A percentile compares a stretch with the other conserved stretches of the same genome.
Conservation (phyloP, 2,329 filamentous ascomycete species). For the Phaeoacremonium minimum region DNA sequence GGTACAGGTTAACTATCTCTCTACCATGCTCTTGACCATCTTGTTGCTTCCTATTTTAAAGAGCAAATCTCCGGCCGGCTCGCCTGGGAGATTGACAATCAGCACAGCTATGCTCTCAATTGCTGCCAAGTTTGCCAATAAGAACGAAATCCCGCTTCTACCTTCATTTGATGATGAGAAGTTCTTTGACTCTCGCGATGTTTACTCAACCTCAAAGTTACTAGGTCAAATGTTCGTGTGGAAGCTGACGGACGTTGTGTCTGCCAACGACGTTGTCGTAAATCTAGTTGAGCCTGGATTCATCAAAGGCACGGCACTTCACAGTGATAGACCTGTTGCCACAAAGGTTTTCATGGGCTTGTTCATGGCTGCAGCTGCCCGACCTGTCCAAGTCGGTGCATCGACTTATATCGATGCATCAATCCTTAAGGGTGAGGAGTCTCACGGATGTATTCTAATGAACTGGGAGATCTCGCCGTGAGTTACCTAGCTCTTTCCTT, state of each 20-base stretch:
- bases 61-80: slow-evolving; percentile 12
- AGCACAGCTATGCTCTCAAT: slow-evolving; percentile 21
- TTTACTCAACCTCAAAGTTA: slow-evolving; percentile 18
- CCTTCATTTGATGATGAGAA: slow-evolving; percentile 22
- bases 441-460: slow-evolving; percentile 27
- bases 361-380: too few relatives aligned
- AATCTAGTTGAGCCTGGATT: slow-evolving; percentile 29
- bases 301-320: slow-evolving; percentile 22
- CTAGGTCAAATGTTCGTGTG: slow-evolving; percentile 22
- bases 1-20: slow-evolving; percentile 36
- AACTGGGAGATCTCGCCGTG: slow-evolving; percentile 27
- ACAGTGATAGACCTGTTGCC: slow-evolving; percentile 9
- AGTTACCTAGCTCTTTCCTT: too few relatives aligned
- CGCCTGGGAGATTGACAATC: slow-evolving; percentile 20
- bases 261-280: slow-evolving; percentile 17
- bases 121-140: slow-evolving; percentile 16
- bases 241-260: slow-evolving; percentile 19
- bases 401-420: slow-evolving; percentile 26
- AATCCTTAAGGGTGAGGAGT: slow-evolving; percentile 24
- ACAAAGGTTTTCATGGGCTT: too few relatives aligned
- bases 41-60: slow-evolving; percentile 27
- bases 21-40: slow-evolving; percentile 24
- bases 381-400: slow-evolving; percentile 17
- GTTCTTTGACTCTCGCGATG: slow-evolving; percentile 9
- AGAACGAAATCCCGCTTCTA: slow-evolving; percentile 15